Percentiles rank a stretch among this genome's conserved stretches.
Evolutionary conservation across 2,329 filamentous ascomycete species (phyloP).

Genomic region (Colletotrichum lini): DNA sequence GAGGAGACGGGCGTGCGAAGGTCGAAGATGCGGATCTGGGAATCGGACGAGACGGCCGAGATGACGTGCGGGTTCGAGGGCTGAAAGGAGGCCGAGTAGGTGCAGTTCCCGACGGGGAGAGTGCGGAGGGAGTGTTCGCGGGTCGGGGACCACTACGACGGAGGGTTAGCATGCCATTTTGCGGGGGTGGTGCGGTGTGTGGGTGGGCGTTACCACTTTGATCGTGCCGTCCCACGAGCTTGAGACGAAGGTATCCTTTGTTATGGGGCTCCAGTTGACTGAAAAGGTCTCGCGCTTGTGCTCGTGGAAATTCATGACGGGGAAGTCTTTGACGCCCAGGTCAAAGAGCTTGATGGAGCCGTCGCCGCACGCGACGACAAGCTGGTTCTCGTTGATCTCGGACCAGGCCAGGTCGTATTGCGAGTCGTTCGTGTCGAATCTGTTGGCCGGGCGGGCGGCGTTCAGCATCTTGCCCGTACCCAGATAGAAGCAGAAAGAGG

Average conservation of each 20-base stretch:
- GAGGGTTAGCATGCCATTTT: conserved; percentile 9
- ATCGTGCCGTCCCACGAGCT: conserved; percentile 97
- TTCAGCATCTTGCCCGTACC: background rate
- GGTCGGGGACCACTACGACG: conserved; percentile 83
- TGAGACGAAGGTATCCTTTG: conserved; percentile 91
- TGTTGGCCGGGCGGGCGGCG: conserved; percentile 51
- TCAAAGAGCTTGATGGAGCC: conserved; percentile 97
- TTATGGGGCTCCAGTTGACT: conserved; percentile 91
- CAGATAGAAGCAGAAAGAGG: background rate
- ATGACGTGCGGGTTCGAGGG: conserved; percentile 89
- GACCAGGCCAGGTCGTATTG: conserved; percentile 97
- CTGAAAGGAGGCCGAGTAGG: conserved; percentile 92
- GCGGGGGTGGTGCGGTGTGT: too few relatives aligned
- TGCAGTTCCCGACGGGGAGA: conserved; percentile 92
- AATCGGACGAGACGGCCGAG: conserved; percentile 91
- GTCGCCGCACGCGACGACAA: conserved; percentile 90
- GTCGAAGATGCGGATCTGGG: conserved; percentile 91
- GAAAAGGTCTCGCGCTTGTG: conserved; percentile 95
- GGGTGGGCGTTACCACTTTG: conserved; percentile 76
- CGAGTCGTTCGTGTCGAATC: conserved; percentile 97
- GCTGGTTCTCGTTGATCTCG: conserved; percentile 95
- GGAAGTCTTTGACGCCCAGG: conserved; percentile 83
- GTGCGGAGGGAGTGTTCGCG: conserved; percentile 83
- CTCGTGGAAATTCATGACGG: conserved; percentile 92
- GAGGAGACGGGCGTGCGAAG: conserved; percentile 88